Conservation (phyloP, 306 rosid species). For the Trichosanthes truncata region DNA sequence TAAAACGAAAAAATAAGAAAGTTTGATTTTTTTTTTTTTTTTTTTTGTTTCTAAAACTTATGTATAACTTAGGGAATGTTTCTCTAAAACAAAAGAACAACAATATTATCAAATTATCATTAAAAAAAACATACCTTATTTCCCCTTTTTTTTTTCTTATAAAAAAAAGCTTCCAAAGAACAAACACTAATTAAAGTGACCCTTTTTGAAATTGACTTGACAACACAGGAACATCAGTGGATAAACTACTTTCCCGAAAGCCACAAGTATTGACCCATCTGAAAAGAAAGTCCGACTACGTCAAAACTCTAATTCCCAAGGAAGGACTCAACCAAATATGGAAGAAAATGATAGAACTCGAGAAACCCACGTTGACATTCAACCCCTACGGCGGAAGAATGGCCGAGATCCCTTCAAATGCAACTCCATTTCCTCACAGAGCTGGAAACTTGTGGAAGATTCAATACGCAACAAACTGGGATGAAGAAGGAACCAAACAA, state of each 20-base stretch:
- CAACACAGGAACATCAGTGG: conserved; percentile 13
- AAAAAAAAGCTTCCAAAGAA: too few species aligned
- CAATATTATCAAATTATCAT: too few species aligned
- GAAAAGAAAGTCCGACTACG: conserved; percentile 52
- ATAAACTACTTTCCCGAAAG: conserved; percentile 30
- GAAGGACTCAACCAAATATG: conserved; percentile 35
- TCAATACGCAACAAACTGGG: conserved; percentile 16
- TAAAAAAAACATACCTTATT: too few species aligned
- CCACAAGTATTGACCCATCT: conserved; percentile 24
- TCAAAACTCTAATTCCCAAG: conserved; percentile 33
- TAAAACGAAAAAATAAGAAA: too few species aligned
- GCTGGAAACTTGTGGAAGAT: conserved; percentile 15
- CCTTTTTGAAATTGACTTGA: not conserved
- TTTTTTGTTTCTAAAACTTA: too few species aligned
- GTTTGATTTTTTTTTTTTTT: too few species aligned
- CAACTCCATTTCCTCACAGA: conserved; percentile 13
- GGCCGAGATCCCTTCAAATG: conserved; percentile 13
- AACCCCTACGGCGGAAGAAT: conserved; percentile 65
- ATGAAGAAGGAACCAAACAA: not conserved
- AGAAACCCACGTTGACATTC: conserved; percentile 17
- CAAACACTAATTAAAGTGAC: not conserved
- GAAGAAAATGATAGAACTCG: conserved; percentile 49
- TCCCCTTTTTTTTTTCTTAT: too few species aligned
- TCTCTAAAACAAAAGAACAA: too few species aligned
- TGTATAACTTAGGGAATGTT: too few species aligned